Conservation (phyloP, 2,329 filamentous ascomycete genomes). For the Nigrograna mackinnonii region DNA sequence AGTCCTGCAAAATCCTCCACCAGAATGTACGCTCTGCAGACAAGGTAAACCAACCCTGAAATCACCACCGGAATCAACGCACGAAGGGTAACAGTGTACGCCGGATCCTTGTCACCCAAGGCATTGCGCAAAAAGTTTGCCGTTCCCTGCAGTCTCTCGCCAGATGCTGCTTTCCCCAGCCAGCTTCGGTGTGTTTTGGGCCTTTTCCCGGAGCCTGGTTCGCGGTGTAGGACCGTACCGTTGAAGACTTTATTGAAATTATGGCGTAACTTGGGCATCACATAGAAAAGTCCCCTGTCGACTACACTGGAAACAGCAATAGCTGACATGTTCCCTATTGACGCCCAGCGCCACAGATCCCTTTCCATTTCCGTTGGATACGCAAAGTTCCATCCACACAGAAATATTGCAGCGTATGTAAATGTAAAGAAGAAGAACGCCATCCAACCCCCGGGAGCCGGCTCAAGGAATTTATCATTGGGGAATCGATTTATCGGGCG, state of each 20-base stretch:
- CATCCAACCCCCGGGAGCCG: neutral
- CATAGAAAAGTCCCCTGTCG: neutral
- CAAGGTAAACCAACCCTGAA: conserved; percentile 1
- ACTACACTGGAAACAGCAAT: neutral
- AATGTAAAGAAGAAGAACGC: neutral
- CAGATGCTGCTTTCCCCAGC: neutral
- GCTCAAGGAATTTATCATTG: neutral
- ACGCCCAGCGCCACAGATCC: neutral
- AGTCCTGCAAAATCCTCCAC: conserved; percentile 6
- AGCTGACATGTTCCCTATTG: neutral
- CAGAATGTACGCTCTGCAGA: conserved; percentile 3
- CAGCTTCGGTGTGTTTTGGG: neutral
- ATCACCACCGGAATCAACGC: neutral
- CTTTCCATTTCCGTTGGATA: neutral
- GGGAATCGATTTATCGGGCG: neutral
- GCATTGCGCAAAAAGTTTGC: neutral
- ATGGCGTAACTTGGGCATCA: neutral
- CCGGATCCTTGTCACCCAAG: conserved; percentile 3
- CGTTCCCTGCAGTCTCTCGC: neutral
- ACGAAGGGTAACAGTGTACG: no score
- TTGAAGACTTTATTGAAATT: neutral
- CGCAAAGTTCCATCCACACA: neutral
- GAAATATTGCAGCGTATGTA: neutral
- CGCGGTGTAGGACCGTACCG: neutral
- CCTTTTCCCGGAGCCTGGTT: neutral